Evolutionary conservation across 1,139 yeast species (phyloP), one percentile per base, ranked within the genome.

Genomic region (Geotrichum phurueaensis): DNA sequence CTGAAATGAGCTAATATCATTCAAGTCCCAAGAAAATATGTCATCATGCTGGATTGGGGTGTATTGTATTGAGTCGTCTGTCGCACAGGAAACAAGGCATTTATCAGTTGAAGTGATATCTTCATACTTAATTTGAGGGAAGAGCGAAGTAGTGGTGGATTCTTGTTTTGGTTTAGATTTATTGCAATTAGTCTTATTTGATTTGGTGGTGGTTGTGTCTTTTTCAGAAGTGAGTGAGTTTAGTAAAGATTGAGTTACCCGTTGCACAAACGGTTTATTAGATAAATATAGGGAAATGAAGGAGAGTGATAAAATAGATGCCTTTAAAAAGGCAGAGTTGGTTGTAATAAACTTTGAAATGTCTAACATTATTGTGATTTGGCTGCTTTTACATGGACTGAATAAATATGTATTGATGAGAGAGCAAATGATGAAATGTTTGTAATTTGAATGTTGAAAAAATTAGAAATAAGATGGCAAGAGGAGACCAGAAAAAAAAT

Each of bases 251-350:
- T 49, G 22, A 15, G 49, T 39, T 20, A 55, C 1, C 2, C 45
- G 43, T 6, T 27, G 48, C 12, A 50, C 18, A 15, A 33, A 20
- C 9, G 49, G 20, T 20, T 49, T 33, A 13, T 50, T 31, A 1
- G 58, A 36, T 48, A 50, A n/a, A 23, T 50, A 55, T 22, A 50
- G 36, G 15, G 58, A 39, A n/a, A 55, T 29, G 27, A 23, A 48
- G 10, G 58, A 55, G 9, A 55, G 9, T n/a, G 36, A 47, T n/a
- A 55, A 15, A 6, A 49, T 15, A 12, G 53, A 29, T 12, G 54
- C 27, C 43, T 49, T 50, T 31, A 48, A 6, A 23, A 43, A 23
- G 33, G n/a, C 9, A n/a, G 33, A 20, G 39, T 18, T 20, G 20
- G 51, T 50, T n/a, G 27, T 15, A 36, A 51, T 27, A 51, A 51